Base-by-base conservation (phyloP, 441 rosid species). In the Omphalea diandra region DNA sequence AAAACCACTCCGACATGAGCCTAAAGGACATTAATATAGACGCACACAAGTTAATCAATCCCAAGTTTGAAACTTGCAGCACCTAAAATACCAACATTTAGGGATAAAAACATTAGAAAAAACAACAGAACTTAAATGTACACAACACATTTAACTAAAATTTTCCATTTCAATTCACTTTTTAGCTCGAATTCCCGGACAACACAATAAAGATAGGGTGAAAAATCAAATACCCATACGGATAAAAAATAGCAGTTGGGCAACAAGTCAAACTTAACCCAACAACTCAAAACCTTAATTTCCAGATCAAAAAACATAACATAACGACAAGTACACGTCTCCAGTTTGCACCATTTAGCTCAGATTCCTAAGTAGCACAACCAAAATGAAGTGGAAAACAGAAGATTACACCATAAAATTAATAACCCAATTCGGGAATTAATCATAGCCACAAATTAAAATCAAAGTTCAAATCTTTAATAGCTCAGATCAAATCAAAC, bases 41-140 rank as follows among this genome's bases (percentile, higher is more conserved):
- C 63, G 67, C 63, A 55, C 38, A 56, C 64, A 31, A 54, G 36
- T 29, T n/a, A 29, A 50, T 49, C 50, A 67, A 73, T 35, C 56
- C 65, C 57, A 49, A 69, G 26, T 33, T 50, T 8, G 41, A 59
- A 62, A 61, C 62, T 71, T 54, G 55, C 41, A 20, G 44, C 55
- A 73, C 74, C 74, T 64, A 64, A 20, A 71, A 65, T 15, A 49
- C 69, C 74, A 74, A 67, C 63, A 41, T 64, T 55, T 27, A 27
- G 64, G 11, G 27, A 63, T 57, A 53, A 52, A 22, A 27, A 40
- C 33, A 27, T 55, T 22, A 17, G 27, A n/a, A 47, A 27, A 17
- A 3, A 32, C 17, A 44, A 24, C 27, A 17, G 44, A 43, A 43
- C 27, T 7, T n/a, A n/a, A n/a, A n/a, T n/a, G n/a, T n/a, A n/a